Evolutionary conservation across 805 yeast species (phyloP), one percentile per base, ranked within the genome.

Genomic region (Pichia scutulata): DNA sequence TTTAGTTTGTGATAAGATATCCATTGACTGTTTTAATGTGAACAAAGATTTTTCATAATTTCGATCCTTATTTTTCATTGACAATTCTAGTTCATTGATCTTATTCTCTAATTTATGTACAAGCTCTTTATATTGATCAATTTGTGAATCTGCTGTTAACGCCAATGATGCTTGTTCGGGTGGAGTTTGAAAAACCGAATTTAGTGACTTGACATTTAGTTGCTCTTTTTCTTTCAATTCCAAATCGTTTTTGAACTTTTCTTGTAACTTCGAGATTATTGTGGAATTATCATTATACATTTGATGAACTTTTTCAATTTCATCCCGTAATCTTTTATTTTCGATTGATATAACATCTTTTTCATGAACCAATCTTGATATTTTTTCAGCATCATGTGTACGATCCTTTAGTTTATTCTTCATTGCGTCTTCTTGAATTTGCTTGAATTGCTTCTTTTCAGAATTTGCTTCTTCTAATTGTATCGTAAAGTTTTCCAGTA

Each of bases 401-500:
- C 44, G 40, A 2, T 42, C 48, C 18, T 40, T 28, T 5, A 49
- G 8, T 13, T 41, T 46, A n/a, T 43, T 24, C 14, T 37, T 44
- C 25, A 53, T 8, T 7, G 43, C 37, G 3, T 53, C 49, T 14
- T 54, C 56, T 10, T 57, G 51, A 8, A 30, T 16, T 18, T 3
- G 10, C 19, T 49, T 51, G 9, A 44, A 44, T 8, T 46, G 49
- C 25, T 19, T 13, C 41, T 43, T 50, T 25, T 42, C 50, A 4
- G 12, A 42, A 26, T 36, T 41, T 18, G 41, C 28, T 10, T 41
- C 44, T 24, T 60, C 63, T 14, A 64, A 25, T 46, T 62, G 61
- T 33, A 56, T 52, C 18, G 56, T 50, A 26, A 64, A 52, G 9
- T 49, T 51, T 22, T 55, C 47, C n/a, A 64, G 60, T 49, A 62